Percentiles rank a stretch among this genome's conserved stretches.
These are phyloP conservation scores for Boechera stricta DNA, from an alignment of 345 rosid species.

Conservation along the genomic window DNA sequence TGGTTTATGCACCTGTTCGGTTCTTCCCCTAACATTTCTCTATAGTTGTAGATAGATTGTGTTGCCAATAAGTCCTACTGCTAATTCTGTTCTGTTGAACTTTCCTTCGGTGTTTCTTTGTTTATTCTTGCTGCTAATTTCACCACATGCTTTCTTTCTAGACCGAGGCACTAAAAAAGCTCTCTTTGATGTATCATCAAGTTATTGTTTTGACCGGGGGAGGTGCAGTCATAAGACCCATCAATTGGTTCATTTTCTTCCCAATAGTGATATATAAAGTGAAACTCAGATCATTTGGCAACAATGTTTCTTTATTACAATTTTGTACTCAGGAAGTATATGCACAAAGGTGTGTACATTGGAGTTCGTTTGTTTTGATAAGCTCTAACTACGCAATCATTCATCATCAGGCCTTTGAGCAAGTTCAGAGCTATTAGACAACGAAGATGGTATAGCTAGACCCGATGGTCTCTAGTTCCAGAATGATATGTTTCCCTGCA, in stretches of 20 bases:
- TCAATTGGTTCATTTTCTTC: constrained; percentile 67
- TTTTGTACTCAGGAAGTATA: constrained; percentile 59
- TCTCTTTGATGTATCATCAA: constrained; percentile 58
- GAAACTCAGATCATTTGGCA: constrained; percentile 19
- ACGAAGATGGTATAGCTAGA: constrained; percentile 21
- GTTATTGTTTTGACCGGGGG: constrained; percentile 96
- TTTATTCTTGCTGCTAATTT: constrained; percentile 10
- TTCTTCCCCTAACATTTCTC: neutral
- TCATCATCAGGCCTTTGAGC: constrained; percentile 41
- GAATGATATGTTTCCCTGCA: constrained; percentile 14
- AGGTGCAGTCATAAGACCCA: constrained; percentile 75
- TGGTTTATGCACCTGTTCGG: constrained; percentile 15
- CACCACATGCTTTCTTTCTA: constrained; percentile 34
- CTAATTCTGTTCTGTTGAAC: neutral
- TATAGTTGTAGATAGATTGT: neutral
- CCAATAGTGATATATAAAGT: neutral
- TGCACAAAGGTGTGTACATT: constrained; percentile 48
- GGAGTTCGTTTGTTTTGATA: constrained; percentile 13
- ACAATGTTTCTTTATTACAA: neutral
- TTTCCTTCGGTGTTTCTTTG: neutral
- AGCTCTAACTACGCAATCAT: constrained; percentile 26
- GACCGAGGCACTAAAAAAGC: constrained; percentile 67
- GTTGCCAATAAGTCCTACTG: neutral
- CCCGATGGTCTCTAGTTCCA: constrained; percentile 22
- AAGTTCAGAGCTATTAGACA: constrained; percentile 31